Conservation (phyloP, 2,329 filamentous ascomycete genomes). For the Fusarium sp. region DNA sequence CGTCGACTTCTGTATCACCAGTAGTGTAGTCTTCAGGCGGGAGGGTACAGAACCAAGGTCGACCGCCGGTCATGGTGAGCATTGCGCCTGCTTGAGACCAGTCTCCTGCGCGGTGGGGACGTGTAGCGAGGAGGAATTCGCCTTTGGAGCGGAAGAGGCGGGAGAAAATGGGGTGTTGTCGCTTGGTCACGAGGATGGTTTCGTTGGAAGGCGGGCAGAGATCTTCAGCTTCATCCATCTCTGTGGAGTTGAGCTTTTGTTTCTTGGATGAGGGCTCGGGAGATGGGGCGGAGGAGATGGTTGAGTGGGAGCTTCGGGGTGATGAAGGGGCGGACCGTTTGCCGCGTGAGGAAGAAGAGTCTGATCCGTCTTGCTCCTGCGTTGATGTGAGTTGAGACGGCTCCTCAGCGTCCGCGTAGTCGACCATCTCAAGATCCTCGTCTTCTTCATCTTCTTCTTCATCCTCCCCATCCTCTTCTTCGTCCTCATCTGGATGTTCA, state of each 20-base stretch:
- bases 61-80: constrained; percentile 68
- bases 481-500: constrained; percentile 53
- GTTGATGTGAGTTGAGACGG: neutral
- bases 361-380: neutral
- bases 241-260: constrained; percentile 22
- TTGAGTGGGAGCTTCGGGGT: constrained; percentile 41
- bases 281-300: constrained; percentile 41
- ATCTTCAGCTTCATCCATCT: constrained; percentile 39
- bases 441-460: constrained; percentile 41
- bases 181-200: constrained; percentile 66
- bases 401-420: constrained; percentile 25
- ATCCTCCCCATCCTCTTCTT: constrained; percentile 49
- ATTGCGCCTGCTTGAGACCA: constrained; percentile 75
- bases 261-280: constrained; percentile 26
- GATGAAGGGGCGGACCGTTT: constrained; percentile 40
- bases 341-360: constrained; percentile 23
- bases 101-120: constrained; percentile 65
- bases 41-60: constrained; percentile 69
- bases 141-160: constrained; percentile 73
- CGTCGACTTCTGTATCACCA: constrained; percentile 59
- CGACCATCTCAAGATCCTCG: constrained; percentile 41
- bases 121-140: constrained; percentile 68
- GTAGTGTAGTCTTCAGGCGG: constrained; percentile 62
- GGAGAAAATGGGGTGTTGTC: constrained; percentile 61
- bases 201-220: constrained; percentile 53